Evolutionary conservation across 2,329 filamentous ascomycete species (phyloP).

Genomic region (Alternaria triticina): DNA sequence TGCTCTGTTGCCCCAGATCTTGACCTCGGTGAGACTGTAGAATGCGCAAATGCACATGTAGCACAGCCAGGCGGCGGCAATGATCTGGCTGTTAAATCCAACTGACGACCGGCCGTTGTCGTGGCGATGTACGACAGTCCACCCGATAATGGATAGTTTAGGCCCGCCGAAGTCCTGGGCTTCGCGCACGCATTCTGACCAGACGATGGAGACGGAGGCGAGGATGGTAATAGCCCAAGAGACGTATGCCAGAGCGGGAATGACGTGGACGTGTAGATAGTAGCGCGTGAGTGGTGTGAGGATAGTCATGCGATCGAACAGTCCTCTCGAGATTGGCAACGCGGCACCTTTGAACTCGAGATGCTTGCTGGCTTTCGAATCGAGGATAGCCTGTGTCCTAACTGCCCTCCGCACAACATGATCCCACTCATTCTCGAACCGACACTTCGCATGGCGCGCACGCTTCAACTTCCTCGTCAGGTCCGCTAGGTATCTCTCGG

Average conservation of each 20-base stretch:
- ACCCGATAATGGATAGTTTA: conserved; percentile 72
- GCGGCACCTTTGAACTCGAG: conserved; percentile 74
- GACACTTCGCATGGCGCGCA: conserved; percentile 80
- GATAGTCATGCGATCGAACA: conserved; percentile 54
- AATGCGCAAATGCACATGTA: conserved; percentile 96
- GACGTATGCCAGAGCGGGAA: conserved; percentile 71
- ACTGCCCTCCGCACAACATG: conserved; percentile 75
- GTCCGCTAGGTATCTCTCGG: conserved; percentile 90
- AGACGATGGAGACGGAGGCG: conserved; percentile 84
- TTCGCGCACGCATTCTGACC: conserved; percentile 92
- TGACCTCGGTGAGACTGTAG: conserved; percentile 86
- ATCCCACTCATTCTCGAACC: conserved; percentile 88
- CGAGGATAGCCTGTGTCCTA: conserved; percentile 79
- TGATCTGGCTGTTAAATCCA: conserved; percentile 83
- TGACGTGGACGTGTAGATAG: conserved; percentile 73
- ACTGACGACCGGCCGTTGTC: conserved; percentile 74
- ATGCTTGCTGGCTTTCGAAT: conserved; percentile 79
- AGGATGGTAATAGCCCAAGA: conserved; percentile 72
- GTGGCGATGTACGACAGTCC: conserved; percentile 77
- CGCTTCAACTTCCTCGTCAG: conserved; percentile 81
- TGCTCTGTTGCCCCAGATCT: conserved; percentile 96
- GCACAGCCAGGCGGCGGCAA: conserved; percentile 85
- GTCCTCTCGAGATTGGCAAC: conserved; percentile 53
- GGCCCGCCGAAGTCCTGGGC: conserved; percentile 63
- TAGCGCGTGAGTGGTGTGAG: conserved; percentile 85